phyloP scores from a whole-genome alignment of 129 eudicot species.

The Apium graveolens region DNA sequence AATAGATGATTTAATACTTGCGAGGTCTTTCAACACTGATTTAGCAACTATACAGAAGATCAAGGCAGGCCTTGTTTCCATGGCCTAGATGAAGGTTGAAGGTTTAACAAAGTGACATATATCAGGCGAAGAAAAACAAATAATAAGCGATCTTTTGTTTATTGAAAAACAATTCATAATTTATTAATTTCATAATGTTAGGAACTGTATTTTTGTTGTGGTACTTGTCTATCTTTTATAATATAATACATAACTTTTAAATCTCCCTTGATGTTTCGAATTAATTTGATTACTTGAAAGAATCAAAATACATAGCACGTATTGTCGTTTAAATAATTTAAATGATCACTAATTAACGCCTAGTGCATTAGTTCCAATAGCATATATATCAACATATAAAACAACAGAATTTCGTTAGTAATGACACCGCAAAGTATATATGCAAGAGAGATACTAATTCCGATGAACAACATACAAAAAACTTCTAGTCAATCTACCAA shows the following conservation, averaged over 20 bases:
- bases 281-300: too few relatives aligned
- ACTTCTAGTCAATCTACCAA: background rate
- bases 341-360: too few relatives aligned
- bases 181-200: background rate
- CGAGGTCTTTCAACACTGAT: background rate
- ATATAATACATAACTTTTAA: too few relatives aligned
- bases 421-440: too few relatives aligned
- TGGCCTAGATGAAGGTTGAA: background rate
- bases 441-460: too few relatives aligned
- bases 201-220: background rate
- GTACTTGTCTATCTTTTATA: background rate
- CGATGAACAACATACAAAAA: too few relatives aligned
- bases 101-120: background rate
- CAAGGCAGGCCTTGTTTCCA: background rate
- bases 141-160: background rate
- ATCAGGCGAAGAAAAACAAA: background rate
- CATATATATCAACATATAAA: too few relatives aligned
- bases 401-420: too few relatives aligned
- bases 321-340: too few relatives aligned
- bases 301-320: too few relatives aligned
- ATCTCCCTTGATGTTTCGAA: too few relatives aligned
- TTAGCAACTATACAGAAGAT: conserved; percentile 6
- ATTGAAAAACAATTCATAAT: background rate
- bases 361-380: too few relatives aligned
- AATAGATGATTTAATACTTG: background rate